These are phyloP conservation scores for Verruconis gallopava DNA, from an alignment of 2,329 filamentous ascomycete species.

Conservation along the genomic window DNA sequence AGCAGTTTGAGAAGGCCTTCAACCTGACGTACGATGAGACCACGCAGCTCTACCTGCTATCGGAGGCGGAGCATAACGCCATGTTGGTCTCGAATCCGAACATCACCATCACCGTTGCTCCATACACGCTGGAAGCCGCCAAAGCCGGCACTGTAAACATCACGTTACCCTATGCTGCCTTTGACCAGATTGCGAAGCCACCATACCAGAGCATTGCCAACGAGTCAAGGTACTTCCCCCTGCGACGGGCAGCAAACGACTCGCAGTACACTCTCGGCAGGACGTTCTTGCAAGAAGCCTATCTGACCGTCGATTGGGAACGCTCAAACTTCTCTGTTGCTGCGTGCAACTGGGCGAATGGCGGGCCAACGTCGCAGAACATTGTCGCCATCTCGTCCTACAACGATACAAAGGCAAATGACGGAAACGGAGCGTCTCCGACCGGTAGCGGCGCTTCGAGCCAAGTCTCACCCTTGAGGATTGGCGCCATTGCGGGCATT, in stretches of 20 bases:
- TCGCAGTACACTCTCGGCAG: conserved; percentile 50
- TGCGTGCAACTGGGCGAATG: conserved; percentile 23
- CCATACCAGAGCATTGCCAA: conserved; percentile 45
- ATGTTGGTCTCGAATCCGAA: conserved; percentile 31
- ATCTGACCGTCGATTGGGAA: conserved; percentile 37
- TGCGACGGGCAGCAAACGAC: conserved; percentile 42
- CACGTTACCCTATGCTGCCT: conserved; percentile 35
- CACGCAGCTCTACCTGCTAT: conserved; percentile 51
- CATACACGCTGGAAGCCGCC: conserved; percentile 16
- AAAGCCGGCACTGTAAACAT: conserved; percentile 26
- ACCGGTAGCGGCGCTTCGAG: neutral
- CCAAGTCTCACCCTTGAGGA: conserved; percentile 15
- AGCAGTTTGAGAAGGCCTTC: conserved; percentile 50
- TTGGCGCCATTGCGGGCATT: conserved; percentile 31
- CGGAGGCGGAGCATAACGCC: conserved; percentile 41
- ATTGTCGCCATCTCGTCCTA: conserved; percentile 23
- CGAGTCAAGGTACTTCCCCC: conserved; percentile 52
- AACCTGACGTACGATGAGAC: conserved; percentile 52
- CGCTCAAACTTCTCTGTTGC: conserved; percentile 33
- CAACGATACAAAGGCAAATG: conserved; percentile 13
- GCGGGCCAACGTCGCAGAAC: conserved; percentile 11
- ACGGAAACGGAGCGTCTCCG: neutral
- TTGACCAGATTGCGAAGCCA: conserved; percentile 32
- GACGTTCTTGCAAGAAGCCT: conserved; percentile 57
- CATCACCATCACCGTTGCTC: conserved; percentile 31